Base-by-base conservation (phyloP, 257 asterid genomes). In the Ballota nigra region DNA sequence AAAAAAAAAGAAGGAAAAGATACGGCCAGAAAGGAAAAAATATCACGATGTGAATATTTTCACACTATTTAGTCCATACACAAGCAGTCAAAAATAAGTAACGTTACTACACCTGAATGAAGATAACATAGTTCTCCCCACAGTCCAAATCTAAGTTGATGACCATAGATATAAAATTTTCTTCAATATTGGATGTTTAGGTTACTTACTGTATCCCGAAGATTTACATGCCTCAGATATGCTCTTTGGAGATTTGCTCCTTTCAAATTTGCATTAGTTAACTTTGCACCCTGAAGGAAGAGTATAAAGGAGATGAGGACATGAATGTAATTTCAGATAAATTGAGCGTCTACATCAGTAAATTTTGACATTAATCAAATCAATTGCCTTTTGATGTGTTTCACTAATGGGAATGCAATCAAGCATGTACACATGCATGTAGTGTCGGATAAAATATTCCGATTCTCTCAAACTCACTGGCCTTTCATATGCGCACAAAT, bases 201-300 rank as follows among this genome's bases (percentile, higher is more conserved):
- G 70, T 58, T 19, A 79, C 95, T 87, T 82, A 92, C 98, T 2
- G 98, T 84, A 22, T 85, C 92, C 4, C 97, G 96, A 71, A 88
- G 98, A 80, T 93, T 82, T 45, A 91, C 97, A 78, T 87, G 87
- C 22, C 97, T 83, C 75, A 93, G 91, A 81, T 88, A 91, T 70
- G 98, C 98, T 81, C 97, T 82, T 70, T 93, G 98, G 66, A 93
- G 97, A 82, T 93, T 93, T 75, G 98, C 97, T 63, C 96, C 98
- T 82, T 77, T 93, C 76, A 93, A 77, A 81, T 89, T 93, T 31
- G 98, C 96, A 76, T 84, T 87, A 3, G 93, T 82, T 71, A 93
- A 83, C 85, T 91, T 93, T 51, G 97, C 96, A 64, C 97, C 96
- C 98, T 92, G 79, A 16, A 69, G 52, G 45, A 67, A 75, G 43